Percentiles rank a stretch among this genome's conserved stretches.
Evolutionary conservation across 441 rosid species (phyloP).

Genomic region (Brassica balearica): DNA sequence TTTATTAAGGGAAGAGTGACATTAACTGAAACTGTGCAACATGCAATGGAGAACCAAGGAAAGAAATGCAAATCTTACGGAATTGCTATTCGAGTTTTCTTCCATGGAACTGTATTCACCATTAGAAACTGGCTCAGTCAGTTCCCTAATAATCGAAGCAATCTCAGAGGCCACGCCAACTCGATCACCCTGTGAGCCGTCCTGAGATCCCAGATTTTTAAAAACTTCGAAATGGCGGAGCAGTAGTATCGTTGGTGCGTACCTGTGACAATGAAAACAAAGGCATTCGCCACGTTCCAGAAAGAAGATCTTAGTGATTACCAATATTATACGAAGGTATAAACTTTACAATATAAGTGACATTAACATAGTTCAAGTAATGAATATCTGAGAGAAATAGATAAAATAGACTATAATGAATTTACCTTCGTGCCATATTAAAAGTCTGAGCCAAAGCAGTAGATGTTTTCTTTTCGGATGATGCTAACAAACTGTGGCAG

Average conservation of each 20-base stretch:
- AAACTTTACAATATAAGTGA: too few species aligned
- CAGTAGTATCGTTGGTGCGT: slow-evolving; percentile 83
- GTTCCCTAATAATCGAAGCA: slow-evolving; percentile 89
- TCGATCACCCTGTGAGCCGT: slow-evolving; percentile 78
- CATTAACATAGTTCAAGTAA: background rate
- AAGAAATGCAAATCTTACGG: slow-evolving; percentile 60
- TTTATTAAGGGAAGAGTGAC: background rate
- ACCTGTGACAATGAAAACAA: slow-evolving; percentile 58
- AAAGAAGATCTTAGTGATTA: too few species aligned
- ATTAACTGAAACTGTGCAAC: slow-evolving; percentile 26
- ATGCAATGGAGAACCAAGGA: slow-evolving; percentile 10
- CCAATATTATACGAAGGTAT: too few species aligned
- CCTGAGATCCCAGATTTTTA: slow-evolving; percentile 69
- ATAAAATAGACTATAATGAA: slow-evolving; percentile 6
- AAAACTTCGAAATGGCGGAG: slow-evolving; percentile 93
- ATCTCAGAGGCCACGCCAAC: slow-evolving; percentile 81
- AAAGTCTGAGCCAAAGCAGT: slow-evolving; percentile 85
- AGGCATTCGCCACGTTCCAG: background rate
- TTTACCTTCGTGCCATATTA: slow-evolving; percentile 83
- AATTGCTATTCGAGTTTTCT: slow-evolving; percentile 54
- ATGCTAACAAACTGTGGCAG: slow-evolving; percentile 79
- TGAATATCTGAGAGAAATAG: slow-evolving; percentile 15
- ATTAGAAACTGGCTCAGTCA: slow-evolving; percentile 72
- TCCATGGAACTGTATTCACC: slow-evolving; percentile 54
- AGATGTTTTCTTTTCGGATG: slow-evolving; percentile 83